Evolutionary conservation across 2,329 filamentous ascomycete genomes (phyloP), one percentile per base, ranked within the genome.

Genomic region (Fusarium anguioides): DNA sequence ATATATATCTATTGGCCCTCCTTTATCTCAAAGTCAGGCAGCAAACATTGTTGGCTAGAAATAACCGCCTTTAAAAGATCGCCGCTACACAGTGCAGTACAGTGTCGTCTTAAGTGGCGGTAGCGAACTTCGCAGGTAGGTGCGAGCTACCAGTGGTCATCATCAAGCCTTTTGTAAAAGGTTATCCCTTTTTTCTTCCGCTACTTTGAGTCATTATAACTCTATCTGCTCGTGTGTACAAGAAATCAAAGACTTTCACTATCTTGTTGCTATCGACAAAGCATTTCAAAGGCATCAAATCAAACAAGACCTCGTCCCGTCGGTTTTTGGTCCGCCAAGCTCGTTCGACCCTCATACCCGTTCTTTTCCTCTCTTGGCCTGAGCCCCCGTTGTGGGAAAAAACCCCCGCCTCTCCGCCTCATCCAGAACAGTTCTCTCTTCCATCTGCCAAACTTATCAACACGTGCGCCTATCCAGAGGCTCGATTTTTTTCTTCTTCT

Each of bases 401-500:
- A 62, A 64, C 70, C 72, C 72, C 72, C 71, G 68, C 72, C 60
- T 75, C 68, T 73, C 65, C 72, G 69, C 73, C 74, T 72, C 68
- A 62, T 69, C 64, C 65, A 64, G 51, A 60, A 52, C 54, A 60
- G 57, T 66, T 68, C 57, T 62, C 66, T 66, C 52, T 62, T 62
- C 49, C 66, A 71, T 64, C 70, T 67, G 68, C 65, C 66, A 72
- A 68, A 72, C 70, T 68, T 72, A 58, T 73, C 67, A 61, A 75
- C 75, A 75, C 74, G 75, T 75, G 73, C 72, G 68, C 69, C 64
- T 68, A 65, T 62, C 58, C 45, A 65, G 68, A 56, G 68, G 58
- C 58, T 63, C 64, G 64, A 68, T 70, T 66, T 60, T 49, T 62
- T 64, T 39, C 61, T 53, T 61, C 49, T 63, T 47, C 50, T 48